Evolutionary conservation across 768 basidiomycete genomes (phyloP), one percentile per base, ranked within the genome.

Genomic region (Leccinellum luteum): DNA sequence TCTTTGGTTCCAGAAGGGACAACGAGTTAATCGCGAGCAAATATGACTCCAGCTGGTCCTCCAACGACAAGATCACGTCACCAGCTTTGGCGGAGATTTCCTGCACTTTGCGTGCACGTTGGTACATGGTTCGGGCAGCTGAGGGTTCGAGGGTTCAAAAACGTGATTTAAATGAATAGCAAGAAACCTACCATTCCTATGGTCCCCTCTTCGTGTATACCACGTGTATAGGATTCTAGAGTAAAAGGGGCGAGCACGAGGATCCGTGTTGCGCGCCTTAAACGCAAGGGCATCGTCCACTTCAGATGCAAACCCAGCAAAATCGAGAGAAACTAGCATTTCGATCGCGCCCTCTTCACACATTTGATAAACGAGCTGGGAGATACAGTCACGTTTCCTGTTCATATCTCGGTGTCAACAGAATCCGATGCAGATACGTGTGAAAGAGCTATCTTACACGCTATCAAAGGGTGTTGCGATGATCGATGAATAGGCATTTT

Each of bases 81-180:
- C 68, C 62, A 19, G 74, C 62, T 45, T 73, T 68, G 51, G 64
- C 70, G 51, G 71, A 57, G 31, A 80, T 62, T 31, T 75, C 76
- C 51, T 82, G 85, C 9, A 98, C 74, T 67, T 93, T 90, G 61
- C 87, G 79, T 21, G 90, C 93, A 54, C 93, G 87, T 64, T 92
- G 90, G 71, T 95, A 98, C 95, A 98, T 97, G 10, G 86, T 86
- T 52, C 89, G 80, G 15, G 92, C 91, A 55, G 95, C 96, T 98
- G 67, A 32, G 50, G 57, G 52, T 61, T 52, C 56, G 54, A 63
- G 69, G 70, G 69, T 64, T 69, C 60, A 66, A 64, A 63, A 62
- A 60, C 10, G 27, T 56, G 59, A 48, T 48, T 45, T 32, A 31
- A 31, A 41, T 54, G 32, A 59, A 56, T 54, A 51, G 55, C 35